Evolutionary conservation across 176 grass and related monocot species (phyloP), one percentile per base, ranked within the genome.

Genomic region (Secale cereale): DNA sequence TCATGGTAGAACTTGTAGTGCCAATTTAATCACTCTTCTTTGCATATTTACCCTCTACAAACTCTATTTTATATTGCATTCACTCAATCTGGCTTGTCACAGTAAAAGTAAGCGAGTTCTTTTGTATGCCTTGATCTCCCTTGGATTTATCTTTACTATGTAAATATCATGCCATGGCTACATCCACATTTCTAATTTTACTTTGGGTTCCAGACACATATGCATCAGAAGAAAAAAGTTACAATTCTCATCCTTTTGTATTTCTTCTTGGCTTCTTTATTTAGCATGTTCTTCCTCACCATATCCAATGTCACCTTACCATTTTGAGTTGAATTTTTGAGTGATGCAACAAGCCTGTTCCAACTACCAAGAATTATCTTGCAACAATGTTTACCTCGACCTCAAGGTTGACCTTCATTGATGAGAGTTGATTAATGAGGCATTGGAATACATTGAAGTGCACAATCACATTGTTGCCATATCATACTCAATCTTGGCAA

Each of bases 401-500:
- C 50, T 83, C 54, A 13, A 74, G 77, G 4, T 2, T 45, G 12
- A 83, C 61, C 14, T 85, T 81, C 59, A 77, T 89, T 1, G 25
- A 9, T 12, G 13, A 5, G 7, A 82, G 7, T 45, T 73, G 23
- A 37, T 66, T 66, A 31, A 8, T 32, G 7, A 31, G 15, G 1
- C 0, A 32, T 19, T 19, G 0, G 13, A 78, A 86, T 1, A 30
- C 11, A 81, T 74, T 90, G 6, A 39, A 62, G 25, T 19, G 28
- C 17, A 28, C 26, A 64, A 28, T 15, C 26, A 64, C 26, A 64
- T 13, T 15, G 4, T 13, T 64, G n/a, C n/a, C n/a, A n/a, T n/a
- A n/a, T n/a, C n/a, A n/a, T n/a, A n/a, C n/a, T n/a, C n/a, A n/a
- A 48, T 10, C 57, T 83, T 83, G 15, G 77, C 63, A 67, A 79